Evolutionary conservation across 345 rosid species (phyloP), one percentile per base, ranked within the genome.

Genomic region (Hypericum perforatum): DNA sequence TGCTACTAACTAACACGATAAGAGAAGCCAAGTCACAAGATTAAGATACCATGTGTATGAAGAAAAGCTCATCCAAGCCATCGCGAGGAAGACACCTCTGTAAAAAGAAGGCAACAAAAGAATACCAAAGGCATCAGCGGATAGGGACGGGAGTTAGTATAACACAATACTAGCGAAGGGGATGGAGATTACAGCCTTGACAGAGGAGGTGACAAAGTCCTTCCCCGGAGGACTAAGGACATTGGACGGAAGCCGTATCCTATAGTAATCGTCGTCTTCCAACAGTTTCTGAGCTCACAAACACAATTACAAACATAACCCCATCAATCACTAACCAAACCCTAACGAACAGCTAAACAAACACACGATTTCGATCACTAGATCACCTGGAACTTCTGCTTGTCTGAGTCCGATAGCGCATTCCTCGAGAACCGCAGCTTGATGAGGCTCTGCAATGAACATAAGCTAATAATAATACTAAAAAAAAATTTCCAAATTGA

Each of bases 21-120:
- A 5, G 22, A 11, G 50, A 44, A 36, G 11, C 16, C 5, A 2
- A 41, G 10, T 39, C 16, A 48, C 8, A 58, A 8, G 36, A 42
- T 0, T 29, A 16, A 16, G 13, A 50, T 81, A 88, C 98, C 94
- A 66, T 80, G 76, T 85, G 92, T 61, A 91, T 87, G 22, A 73
- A 71, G 68, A 91, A 82, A 74, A 79, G 86, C 67, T 91, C 98
- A 46, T 87, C 96, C 88, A 87, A 72, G 50, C 78, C 79, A 60
- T 80, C 95, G 5, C 75, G 74, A 6, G 90, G 78, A 66, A 91
- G 86, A 71, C 98, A 91, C 72, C 98, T 77, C 98, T 91, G 83
- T 43, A 62, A 62, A 59, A 49, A 32, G 38, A 22, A 49, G 15
- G 32, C 39, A 40, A 38, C 54, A 60, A 41, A 56, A 44, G 22